phyloP scores from a whole-genome alignment of 257 asterid genomes.

The Salvia hispanica region DNA sequence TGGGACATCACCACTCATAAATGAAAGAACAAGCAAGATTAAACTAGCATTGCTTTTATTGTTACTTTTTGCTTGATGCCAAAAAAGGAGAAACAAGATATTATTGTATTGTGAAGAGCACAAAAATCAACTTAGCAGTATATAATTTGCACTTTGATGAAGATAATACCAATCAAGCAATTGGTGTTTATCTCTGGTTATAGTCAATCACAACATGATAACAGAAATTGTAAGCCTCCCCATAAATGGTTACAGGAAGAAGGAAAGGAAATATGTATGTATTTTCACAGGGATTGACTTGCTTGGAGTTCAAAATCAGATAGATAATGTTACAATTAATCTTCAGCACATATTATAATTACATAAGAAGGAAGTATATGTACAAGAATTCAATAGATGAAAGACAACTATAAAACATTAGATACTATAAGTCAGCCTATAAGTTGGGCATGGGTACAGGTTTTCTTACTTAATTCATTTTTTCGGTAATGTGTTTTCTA shows the following conservation, averaged over 20 bases:
- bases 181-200: neutral
- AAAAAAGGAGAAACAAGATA: neutral
- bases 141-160: neutral
- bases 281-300: neutral
- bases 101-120: neutral
- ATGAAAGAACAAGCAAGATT: slow-evolving; percentile 13
- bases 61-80: neutral
- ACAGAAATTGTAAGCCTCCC: neutral
- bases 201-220: neutral
- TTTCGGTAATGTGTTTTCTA: neutral
- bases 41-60: neutral
- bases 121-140: neutral
- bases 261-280: neutral
- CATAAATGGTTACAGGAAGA: neutral
- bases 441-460: neutral
- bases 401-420: neutral
- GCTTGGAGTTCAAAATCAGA: slow-evolving; percentile 5
- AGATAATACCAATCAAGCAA: slow-evolving; percentile 19
- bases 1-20: slow-evolving; percentile 21
- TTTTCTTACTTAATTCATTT: neutral
- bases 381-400: neutral
- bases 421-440: slow-evolving; percentile 1
- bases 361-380: neutral
- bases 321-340: neutral
- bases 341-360: neutral